phyloP scores from a whole-genome alignment of 371 early-diverging fungal species.

The Lichtheimia corymbifera region DNA sequence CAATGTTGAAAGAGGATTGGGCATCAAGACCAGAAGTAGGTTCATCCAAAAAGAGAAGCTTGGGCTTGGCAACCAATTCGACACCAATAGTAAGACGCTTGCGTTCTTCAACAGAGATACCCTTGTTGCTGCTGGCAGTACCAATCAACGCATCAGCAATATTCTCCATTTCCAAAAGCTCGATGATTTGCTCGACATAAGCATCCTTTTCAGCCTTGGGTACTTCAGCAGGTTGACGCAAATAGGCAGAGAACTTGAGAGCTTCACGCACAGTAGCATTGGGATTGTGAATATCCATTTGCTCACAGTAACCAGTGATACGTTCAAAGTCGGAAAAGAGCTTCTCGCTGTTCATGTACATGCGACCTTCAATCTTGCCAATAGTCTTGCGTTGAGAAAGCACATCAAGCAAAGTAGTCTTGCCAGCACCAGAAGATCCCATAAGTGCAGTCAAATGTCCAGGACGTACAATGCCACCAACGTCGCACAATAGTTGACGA shows the following conservation, averaged over 20 bases:
- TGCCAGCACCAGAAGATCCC: constrained; percentile 90
- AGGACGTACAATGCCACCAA: constrained; percentile 59
- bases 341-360: constrained; percentile 65
- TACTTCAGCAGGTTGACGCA: constrained; percentile 66
- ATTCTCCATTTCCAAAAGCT: constrained; percentile 64
- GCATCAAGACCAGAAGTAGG: constrained; percentile 83
- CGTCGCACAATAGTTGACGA: constrained; percentile 52
- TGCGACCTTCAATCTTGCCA: constrained; percentile 74
- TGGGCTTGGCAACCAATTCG: constrained; percentile 77
- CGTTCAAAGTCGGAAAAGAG: constrained; percentile 65
- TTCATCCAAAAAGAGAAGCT: constrained; percentile 83
- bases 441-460: constrained; percentile 78
- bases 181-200: constrained; percentile 71
- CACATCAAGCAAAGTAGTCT: constrained; percentile 87
- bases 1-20: constrained; percentile 71
- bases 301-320: constrained; percentile 81
- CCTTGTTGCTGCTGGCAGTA: constrained; percentile 59
- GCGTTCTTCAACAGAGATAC: constrained; percentile 68
- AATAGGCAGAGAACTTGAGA: constrained; percentile 70
- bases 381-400: constrained; percentile 79
- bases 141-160: constrained; percentile 65
- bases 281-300: constrained; percentile 79
- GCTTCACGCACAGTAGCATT: constrained; percentile 69
- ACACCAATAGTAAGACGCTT: constrained; percentile 70
- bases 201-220: constrained; percentile 64